Conservation (phyloP, 768 basidiomycete genomes). For the Phylloporus rhodoxanthus region DNA sequence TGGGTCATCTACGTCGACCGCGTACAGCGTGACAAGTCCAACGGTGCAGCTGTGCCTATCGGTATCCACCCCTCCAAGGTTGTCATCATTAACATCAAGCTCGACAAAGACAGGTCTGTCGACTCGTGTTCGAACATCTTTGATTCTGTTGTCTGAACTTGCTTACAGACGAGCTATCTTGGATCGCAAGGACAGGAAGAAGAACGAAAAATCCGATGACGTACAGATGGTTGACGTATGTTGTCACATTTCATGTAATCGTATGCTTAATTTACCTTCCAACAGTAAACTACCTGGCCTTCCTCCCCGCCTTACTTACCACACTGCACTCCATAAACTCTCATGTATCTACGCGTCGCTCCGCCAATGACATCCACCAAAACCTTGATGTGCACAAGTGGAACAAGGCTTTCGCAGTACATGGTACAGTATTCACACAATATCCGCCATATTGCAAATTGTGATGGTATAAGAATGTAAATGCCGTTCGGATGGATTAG, state of each 20-base stretch:
- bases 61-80: conserved; percentile 97
- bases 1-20: conserved; percentile 99
- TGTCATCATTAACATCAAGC: conserved; percentile 87
- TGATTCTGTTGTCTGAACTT: conserved; percentile 5
- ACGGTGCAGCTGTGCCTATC: conserved; percentile 89
- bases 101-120: conserved; percentile 80
- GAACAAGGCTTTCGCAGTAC: conserved; percentile 4
- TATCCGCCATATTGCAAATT: conserved; percentile 1
- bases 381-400: conserved; percentile 10
- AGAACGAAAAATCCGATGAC: conserved; percentile 50
- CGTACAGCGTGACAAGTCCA: conserved; percentile 95
- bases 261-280: conserved; percentile 9
- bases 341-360: conserved; percentile 61
- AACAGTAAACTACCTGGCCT: conserved; percentile 20
- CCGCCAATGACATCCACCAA: conserved; percentile 53
- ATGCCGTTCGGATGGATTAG: conserved; percentile 32
- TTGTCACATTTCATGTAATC: conserved; percentile 19
- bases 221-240: conserved; percentile 79
- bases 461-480: conserved; percentile 11
- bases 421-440: conserved; percentile 8
- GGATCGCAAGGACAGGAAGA: conserved; percentile 81
- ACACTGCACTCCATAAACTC: conserved; percentile 37
- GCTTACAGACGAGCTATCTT: conserved; percentile 67
- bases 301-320: conserved; percentile 8
- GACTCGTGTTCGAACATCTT: neutral